Evolutionary conservation across 108 stramenopile genomes (phyloP), one percentile per base, ranked within the genome.

Genomic region (Stephanodiscus minutulus): DNA sequence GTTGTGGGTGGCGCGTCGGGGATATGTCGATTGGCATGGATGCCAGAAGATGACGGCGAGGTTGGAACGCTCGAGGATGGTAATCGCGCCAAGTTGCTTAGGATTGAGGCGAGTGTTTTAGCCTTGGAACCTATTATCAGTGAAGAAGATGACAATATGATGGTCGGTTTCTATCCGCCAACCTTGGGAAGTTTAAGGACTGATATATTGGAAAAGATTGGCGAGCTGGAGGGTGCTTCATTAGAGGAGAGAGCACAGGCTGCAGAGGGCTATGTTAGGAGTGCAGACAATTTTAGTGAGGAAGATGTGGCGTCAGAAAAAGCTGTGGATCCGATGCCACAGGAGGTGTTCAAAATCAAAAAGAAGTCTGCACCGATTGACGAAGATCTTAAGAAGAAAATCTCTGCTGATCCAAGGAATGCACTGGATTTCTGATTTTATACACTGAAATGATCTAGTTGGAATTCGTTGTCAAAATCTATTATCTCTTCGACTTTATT

Each of bases 121-220:
- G 92, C 88, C 1, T 85, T 93, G 65, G 89, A 93, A 66, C 89
- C 89, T 5, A 76, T 89, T 63, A 72, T 87, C 20, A 56, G 62
- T 39, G 77, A 79, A 22, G 84, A 86, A 15, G 88, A 93, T 73
- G 76, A 73, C 15, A 82, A 86, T 65, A 67, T 66, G 64, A 81
- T 91, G 84, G 76, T 87, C 4, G 92, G 89, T 17, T 93, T 93
- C 66, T 75, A 88, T 58, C 89, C 89, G 17, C 92, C 92, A n/a
- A 73, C 66, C 37, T 82, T 93, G 74, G 79, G 83, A 13, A 89
- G 88, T 85, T 73, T 88, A 37, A 81, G 92, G 25, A 89, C 87
- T 74, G 92, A 93, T 68, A 70, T 87, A 64, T 64, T 93, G 79
- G 75, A 87, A 64, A 90, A 91, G 52, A 57, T 76, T 20, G 92